Percentiles rank a stretch among this genome's conserved stretches.
Conservation (phyloP, 495 filamentous ascomycete genomes). For the Aspergillus conjunctus region DNA sequence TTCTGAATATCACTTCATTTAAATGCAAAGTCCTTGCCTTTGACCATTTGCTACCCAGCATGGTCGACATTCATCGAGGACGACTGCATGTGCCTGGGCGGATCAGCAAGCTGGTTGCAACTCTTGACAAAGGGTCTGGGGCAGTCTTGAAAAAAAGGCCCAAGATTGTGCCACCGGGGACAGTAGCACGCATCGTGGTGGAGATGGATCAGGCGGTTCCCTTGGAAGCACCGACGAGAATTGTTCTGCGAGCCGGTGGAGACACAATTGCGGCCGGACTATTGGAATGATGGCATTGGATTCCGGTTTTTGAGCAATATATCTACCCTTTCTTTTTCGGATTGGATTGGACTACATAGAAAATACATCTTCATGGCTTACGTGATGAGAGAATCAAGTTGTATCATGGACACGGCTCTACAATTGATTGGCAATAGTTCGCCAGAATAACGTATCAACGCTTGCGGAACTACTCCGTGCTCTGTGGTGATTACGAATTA, state of each 20-base stretch:
- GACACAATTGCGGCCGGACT: conserved; percentile 86
- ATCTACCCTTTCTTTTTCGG: too few relatives aligned
- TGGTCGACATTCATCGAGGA: conserved; percentile 84
- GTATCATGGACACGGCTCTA: too few relatives aligned
- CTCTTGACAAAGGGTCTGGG: conserved; percentile 75
- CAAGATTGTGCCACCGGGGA: conserved; percentile 72
- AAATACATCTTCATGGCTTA: too few relatives aligned
- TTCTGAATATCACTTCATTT: conserved; percentile 68
- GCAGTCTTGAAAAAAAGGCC: conserved; percentile 76
- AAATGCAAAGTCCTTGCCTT: conserved; percentile 84
- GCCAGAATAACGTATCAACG: too few relatives aligned
- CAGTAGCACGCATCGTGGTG: conserved; percentile 67
- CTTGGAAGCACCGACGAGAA: conserved; percentile 71
- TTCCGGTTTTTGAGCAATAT: too few relatives aligned
- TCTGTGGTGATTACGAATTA: too few relatives aligned
- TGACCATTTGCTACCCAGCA: conserved; percentile 83
- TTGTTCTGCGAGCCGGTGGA: conserved; percentile 80
- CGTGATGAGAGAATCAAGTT: too few relatives aligned
- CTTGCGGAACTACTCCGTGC: too few relatives aligned
- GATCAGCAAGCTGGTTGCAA: conserved; percentile 67
- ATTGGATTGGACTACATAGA: too few relatives aligned
- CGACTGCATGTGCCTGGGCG: conserved; percentile 76
- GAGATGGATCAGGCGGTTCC: conserved; percentile 76
- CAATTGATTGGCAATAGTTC: too few relatives aligned
- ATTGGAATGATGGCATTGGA: conserved; percentile 55